Base-by-base conservation (phyloP, 2,329 filamentous ascomycete genomes). In the Alternaria brassicicola region DNA sequence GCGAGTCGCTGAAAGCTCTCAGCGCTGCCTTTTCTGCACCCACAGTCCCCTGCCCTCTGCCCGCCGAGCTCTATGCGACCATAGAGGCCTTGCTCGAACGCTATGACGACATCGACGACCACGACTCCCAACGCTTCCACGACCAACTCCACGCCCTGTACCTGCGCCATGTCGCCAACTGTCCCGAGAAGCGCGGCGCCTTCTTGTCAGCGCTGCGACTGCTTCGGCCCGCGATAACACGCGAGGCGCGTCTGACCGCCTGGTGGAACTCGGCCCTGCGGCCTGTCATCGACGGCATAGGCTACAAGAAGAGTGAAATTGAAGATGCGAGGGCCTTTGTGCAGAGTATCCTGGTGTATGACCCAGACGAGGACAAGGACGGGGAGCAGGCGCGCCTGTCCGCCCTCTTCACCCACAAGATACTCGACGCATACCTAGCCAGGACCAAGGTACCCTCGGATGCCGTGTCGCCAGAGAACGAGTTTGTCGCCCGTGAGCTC, bases 111-210 rank as follows among this genome's bases (percentile, higher is more conserved):
- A 84, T 86, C 63, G 90, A 93, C 68, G 89, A 92, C 50, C 78
- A 83, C 55, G 83, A 87, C 38, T 84, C 87, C n/a, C 89, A 91
- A 64, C 86, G 88, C 56, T 82, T 93, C 49, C 87, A 92, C 61
- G 89, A 92, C 38, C 90, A 93, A 67, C 82, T 95, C 7, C 79
- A 89, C 38, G 77, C 82, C 23, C 83, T 91, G 52, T 92, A 89
- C 78, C 82, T 88, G 57, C 87, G 85, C 69, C 81, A 86, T 63
- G 85, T 93, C 58, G 81, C 82, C 23, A 83, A 83, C 31, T 81
- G 82, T 23, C 79, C 85, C 2, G 75, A 83, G 49, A 85, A 86
- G 65, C 84, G 86, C 71, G 86, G 85, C 8, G 79, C 86, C n/a
- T 95, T 93, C 76, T 81, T 93, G 17, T 83, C 84, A 48, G 83